phyloP scores from a whole-genome alignment of 2,329 filamentous ascomycete genomes.

The Epichloe baconii region DNA sequence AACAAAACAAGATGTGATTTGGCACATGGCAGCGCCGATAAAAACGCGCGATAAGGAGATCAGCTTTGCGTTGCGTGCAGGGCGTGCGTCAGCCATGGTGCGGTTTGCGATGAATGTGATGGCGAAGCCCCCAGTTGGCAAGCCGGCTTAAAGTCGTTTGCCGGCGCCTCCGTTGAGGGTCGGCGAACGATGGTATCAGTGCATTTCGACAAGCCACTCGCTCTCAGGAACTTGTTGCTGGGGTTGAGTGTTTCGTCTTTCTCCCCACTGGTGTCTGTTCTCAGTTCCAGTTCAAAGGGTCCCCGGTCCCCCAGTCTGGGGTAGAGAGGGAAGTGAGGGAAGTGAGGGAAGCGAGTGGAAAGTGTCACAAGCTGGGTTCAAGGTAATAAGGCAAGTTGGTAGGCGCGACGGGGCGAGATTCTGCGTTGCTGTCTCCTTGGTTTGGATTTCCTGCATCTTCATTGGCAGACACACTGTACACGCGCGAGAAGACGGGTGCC shows the following conservation, averaged over 20 bases:
- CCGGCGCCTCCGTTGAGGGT: not conserved
- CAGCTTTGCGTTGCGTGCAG: not conserved
- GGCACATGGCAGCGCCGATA: conserved; percentile 1
- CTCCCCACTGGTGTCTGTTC: not conserved
- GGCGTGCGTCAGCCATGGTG: not conserved
- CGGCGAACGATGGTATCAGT: not conserved
- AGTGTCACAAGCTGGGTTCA: not conserved
- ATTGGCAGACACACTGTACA: conserved; percentile 4
- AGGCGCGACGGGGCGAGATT: conserved; percentile 2
- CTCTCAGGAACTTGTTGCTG: not conserved
- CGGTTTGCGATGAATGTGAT: not conserved
- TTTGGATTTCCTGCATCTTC: not conserved
- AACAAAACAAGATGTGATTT: not conserved
- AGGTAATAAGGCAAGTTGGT: not conserved
- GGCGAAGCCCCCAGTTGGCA: not conserved
- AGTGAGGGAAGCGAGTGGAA: not conserved
- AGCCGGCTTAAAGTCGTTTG: not conserved
- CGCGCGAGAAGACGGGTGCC: not conserved
- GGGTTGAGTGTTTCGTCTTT: conserved; percentile 1
- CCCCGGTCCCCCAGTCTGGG: conserved; percentile 1
- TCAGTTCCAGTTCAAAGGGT: not conserved
- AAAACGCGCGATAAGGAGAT: conserved; percentile 1
- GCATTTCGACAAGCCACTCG: not conserved
- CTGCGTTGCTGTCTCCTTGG: not conserved
- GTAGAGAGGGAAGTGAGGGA: not conserved